Percentiles rank a stretch among this genome's conserved stretches.
phyloP scores from a whole-genome alignment of 805 yeast species.

The Komagataella mondaviorum region DNA sequence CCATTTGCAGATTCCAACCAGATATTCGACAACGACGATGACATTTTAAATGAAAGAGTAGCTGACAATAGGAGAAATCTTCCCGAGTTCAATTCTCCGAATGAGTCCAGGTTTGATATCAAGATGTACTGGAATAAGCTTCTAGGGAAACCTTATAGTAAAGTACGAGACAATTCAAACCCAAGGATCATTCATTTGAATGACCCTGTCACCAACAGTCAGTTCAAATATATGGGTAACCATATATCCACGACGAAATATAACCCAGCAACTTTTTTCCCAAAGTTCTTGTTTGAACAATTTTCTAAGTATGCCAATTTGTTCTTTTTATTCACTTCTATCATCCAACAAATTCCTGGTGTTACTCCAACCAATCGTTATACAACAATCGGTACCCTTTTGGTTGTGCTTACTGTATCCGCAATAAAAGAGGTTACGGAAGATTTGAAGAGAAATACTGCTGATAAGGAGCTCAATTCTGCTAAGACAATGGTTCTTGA shows the following conservation, averaged over 20 bases:
- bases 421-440: constrained; percentile 87
- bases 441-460: constrained; percentile 76
- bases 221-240: constrained; percentile 56
- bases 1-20: neutral
- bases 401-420: constrained; percentile 76
- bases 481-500: constrained; percentile 60
- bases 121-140: constrained; percentile 3
- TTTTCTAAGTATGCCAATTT: constrained; percentile 94
- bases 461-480: constrained; percentile 76
- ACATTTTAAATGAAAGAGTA: neutral
- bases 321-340: constrained; percentile 84
- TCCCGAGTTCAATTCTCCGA: constrained; percentile 1
- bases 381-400: constrained; percentile 86
- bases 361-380: constrained; percentile 94
- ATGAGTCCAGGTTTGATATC: constrained; percentile 4
- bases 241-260: constrained; percentile 93
- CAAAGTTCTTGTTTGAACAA: constrained; percentile 92
- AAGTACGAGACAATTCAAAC: constrained; percentile 12
- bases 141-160: constrained; percentile 1
- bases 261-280: constrained; percentile 83
- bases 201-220: constrained; percentile 39
- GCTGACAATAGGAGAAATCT: neutral
- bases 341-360: constrained; percentile 92
- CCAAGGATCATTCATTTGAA: constrained; percentile 62
- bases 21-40: constrained; percentile 7